Percentiles rank a stretch among this genome's conserved stretches.
phyloP scores from a whole-genome alignment of 768 basidiomycete species.

The Pholiota microspora region DNA sequence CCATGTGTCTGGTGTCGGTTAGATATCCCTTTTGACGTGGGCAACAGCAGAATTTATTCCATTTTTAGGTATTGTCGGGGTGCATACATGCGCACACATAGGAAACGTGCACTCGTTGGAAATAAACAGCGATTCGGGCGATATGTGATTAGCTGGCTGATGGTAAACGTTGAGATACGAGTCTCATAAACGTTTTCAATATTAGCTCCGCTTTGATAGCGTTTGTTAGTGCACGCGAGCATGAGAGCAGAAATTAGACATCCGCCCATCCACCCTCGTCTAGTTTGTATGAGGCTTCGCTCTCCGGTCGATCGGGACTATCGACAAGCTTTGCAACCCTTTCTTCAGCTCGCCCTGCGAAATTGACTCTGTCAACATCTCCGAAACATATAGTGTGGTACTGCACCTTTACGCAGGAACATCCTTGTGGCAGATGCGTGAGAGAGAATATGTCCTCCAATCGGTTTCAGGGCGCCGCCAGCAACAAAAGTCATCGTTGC shows the following conservation, averaged over 20 bases:
- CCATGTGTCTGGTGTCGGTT: conserved; percentile 6
- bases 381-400: not conserved
- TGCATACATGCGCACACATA: not conserved
- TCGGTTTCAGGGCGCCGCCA: conserved; percentile 88
- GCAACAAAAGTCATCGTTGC: conserved; percentile 95
- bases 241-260: conserved; percentile 38
- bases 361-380: not conserved
- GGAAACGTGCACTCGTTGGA: not conserved
- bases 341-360: conserved; percentile 80
- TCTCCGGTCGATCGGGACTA: conserved; percentile 86
- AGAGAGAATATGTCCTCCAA: conserved; percentile 86
- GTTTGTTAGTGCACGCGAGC: not conserved
- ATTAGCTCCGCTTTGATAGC: not conserved
- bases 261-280: conserved; percentile 92
- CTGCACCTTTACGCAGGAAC: conserved; percentile 81
- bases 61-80: not conserved
- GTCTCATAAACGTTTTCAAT: not conserved
- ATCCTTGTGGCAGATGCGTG: conserved; percentile 87
- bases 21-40: not conserved
- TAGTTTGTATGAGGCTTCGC: conserved; percentile 88
- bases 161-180: not conserved
- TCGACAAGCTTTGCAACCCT: conserved; percentile 89
- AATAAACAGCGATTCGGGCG: not conserved
- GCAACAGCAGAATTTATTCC: not conserved
- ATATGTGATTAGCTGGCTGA: not conserved